Conservation (phyloP, 257 asterid genomes). For the Lantana camara region DNA sequence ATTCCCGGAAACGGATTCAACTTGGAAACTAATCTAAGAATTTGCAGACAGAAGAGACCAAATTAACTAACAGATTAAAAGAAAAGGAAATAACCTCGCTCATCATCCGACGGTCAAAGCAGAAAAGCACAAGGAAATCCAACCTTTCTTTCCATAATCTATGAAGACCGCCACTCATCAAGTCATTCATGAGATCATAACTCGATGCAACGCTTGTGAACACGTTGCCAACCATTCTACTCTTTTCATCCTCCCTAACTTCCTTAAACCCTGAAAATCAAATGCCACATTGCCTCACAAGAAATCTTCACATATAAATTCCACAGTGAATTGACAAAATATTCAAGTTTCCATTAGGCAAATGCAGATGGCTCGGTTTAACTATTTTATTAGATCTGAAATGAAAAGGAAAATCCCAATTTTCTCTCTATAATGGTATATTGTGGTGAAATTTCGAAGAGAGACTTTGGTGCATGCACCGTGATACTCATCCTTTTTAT, state of each 20-base stretch:
- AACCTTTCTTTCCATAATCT: slow-evolving; percentile 96
- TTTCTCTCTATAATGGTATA: too few relatives aligned
- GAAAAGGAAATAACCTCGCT: slow-evolving; percentile 10
- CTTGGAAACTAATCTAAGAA: slow-evolving; percentile 68
- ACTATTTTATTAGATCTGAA: too few relatives aligned
- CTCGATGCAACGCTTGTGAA: slow-evolving; percentile 84
- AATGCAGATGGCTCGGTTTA: too few relatives aligned
- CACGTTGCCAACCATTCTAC: slow-evolving; percentile 79
- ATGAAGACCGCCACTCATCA: slow-evolving; percentile 92
- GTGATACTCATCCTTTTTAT: too few relatives aligned
- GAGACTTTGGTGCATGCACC: too few relatives aligned
- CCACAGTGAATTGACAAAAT: too few relatives aligned
- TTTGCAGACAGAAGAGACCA: slow-evolving; percentile 12
- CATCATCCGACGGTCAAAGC: slow-evolving; percentile 17
- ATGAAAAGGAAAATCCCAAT: too few relatives aligned
- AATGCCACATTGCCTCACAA: background rate
- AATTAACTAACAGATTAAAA: slow-evolving; percentile 1
- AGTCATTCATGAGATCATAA: slow-evolving; percentile 93
- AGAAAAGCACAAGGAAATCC: background rate
- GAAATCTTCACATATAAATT: background rate
- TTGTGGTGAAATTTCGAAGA: too few relatives aligned
- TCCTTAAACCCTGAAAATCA: slow-evolving; percentile 70
- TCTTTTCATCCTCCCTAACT: slow-evolving; percentile 84
- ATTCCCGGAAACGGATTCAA: slow-evolving; percentile 95
- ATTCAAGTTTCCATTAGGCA: too few relatives aligned